A percentile compares a stretch with the other conserved stretches of the same genome.
These are phyloP conservation scores for Pseudogymnoascus sp. DNA, from an alignment of 2,329 filamentous ascomycete species.

Conservation along the genomic window DNA sequence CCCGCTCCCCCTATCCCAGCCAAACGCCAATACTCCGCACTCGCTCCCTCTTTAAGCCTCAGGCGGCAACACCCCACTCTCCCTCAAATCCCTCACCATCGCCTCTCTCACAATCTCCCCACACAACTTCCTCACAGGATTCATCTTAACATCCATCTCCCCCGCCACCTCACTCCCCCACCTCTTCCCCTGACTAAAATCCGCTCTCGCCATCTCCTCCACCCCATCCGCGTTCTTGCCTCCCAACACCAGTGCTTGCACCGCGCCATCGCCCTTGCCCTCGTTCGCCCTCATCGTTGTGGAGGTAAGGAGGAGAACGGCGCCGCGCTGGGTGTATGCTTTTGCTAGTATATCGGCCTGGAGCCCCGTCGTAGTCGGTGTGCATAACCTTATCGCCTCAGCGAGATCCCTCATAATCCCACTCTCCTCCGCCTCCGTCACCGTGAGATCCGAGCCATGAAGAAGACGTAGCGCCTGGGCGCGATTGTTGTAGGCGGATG, in stretches of 20 bases:
- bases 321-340: slow-evolving; percentile 64
- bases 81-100: slow-evolving; percentile 59
- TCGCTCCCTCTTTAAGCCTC: neutral
- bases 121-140: slow-evolving; percentile 62
- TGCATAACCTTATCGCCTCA: slow-evolving; percentile 31
- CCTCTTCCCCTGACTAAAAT: slow-evolving; percentile 55
- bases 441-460: slow-evolving; percentile 49
- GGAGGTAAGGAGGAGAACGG: slow-evolving; percentile 52
- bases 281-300: slow-evolving; percentile 32
- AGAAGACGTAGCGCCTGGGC: slow-evolving; percentile 57
- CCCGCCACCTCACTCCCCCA: slow-evolving; percentile 60
- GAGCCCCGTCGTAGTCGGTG: slow-evolving; percentile 46
- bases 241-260: neutral
- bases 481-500: slow-evolving; percentile 66
- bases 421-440: slow-evolving; percentile 34
- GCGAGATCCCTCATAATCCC: slow-evolving; percentile 24
- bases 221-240: slow-evolving; percentile 47
- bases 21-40: neutral
- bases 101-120: slow-evolving; percentile 61
- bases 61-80: neutral
- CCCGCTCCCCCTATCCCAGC: neutral
- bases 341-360: slow-evolving; percentile 56
- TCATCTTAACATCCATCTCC: slow-evolving; percentile 54
- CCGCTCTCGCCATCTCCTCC: slow-evolving; percentile 52
- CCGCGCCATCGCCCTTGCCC: neutral